Conservation (phyloP, 805 yeast species). For the Kuraishia ogatae region DNA sequence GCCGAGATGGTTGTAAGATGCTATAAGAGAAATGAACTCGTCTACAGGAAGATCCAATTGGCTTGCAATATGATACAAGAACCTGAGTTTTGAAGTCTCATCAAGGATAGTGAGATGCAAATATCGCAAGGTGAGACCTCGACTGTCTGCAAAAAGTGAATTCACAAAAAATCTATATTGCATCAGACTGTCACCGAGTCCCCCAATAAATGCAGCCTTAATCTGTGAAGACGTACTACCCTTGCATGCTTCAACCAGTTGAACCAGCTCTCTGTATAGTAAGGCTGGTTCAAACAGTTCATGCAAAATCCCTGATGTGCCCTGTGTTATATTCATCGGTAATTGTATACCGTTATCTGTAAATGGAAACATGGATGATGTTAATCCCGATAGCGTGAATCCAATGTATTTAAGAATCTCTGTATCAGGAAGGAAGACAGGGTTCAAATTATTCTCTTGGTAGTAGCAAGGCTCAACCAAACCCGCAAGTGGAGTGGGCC, state of each 20-base stretch:
- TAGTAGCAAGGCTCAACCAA: neutral
- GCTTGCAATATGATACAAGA: conserved; percentile 36
- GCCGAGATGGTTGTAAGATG: conserved; percentile 50
- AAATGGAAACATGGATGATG: conserved; percentile 47
- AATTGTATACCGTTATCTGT: conserved; percentile 26
- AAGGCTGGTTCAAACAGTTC: conserved; percentile 65
- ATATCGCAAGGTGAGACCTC: conserved; percentile 19
- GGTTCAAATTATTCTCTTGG: neutral
- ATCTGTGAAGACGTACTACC: conserved; percentile 37
- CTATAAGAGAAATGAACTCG: conserved; percentile 45
- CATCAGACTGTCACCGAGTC: conserved; percentile 27
- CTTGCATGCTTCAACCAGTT: conserved; percentile 15
- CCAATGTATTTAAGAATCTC: conserved; percentile 38
- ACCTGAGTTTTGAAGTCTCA: conserved; percentile 47
- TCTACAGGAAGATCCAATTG: conserved; percentile 31
- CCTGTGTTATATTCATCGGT: conserved; percentile 46
- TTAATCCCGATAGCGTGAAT: conserved; percentile 53
- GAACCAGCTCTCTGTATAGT: conserved; percentile 40
- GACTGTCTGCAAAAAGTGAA: conserved; percentile 18
- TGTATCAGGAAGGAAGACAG: conserved; percentile 15
- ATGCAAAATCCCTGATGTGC: conserved; percentile 47
- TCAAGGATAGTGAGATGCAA: conserved; percentile 36
- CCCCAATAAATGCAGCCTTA: conserved; percentile 51
- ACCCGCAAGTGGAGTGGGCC: neutral
- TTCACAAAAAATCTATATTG: conserved; percentile 29